Evolutionary conservation across 2,329 filamentous ascomycete genomes (phyloP).

Genomic region (Fusarium verrucosum): DNA sequence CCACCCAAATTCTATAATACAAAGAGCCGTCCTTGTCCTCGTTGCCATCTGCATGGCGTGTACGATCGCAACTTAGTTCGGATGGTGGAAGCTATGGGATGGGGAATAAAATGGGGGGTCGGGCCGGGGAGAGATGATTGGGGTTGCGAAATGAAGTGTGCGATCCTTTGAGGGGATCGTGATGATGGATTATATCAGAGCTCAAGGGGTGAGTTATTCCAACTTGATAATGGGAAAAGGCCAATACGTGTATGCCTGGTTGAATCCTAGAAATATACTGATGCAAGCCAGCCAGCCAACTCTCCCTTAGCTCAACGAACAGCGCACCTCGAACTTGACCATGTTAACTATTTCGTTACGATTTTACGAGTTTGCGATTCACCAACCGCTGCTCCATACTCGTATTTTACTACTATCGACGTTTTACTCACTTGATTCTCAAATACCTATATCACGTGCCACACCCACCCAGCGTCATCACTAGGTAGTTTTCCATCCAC

Average conservation of each 20-base stretch:
- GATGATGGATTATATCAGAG: background rate
- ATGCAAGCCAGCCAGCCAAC: background rate
- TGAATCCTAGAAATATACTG: background rate
- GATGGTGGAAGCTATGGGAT: slow-evolving; percentile 56
- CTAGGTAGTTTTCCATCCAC: slow-evolving; percentile 15
- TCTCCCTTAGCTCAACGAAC: background rate
- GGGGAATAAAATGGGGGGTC: slow-evolving; percentile 58
- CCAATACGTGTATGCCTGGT: background rate
- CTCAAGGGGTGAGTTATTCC: background rate
- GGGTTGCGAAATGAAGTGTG: slow-evolving; percentile 51
- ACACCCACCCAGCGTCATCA: slow-evolving; percentile 19
- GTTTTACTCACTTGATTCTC: background rate
- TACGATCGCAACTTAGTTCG: slow-evolving; percentile 61
- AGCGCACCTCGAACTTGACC: background rate
- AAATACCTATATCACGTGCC: slow-evolving; percentile 32
- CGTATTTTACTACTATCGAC: background rate
- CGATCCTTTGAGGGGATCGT: slow-evolving; percentile 45
- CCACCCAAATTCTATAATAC: slow-evolving; percentile 51
- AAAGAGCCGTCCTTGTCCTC: slow-evolving; percentile 52
- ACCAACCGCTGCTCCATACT: background rate
- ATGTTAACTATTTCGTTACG: background rate
- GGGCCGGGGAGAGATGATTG: slow-evolving; percentile 54
- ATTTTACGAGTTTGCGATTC: background rate
- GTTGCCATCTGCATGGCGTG: slow-evolving; percentile 50
- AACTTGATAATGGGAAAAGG: background rate